phyloP scores from a whole-genome alignment of 352 stramenopile genomes.

The Pythium monospermum region DNA sequence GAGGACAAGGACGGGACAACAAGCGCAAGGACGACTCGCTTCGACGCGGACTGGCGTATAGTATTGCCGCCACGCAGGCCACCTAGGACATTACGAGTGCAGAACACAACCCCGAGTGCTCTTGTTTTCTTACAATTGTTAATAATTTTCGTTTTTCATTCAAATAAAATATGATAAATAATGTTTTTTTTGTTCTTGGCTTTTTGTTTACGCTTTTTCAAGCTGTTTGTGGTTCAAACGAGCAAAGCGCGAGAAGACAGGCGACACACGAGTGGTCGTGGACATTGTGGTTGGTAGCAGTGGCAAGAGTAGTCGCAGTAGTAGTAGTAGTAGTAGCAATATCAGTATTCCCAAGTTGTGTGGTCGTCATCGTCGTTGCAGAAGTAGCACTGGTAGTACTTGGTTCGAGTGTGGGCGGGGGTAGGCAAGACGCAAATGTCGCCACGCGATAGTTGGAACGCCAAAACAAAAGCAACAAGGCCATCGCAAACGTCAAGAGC shows the following conservation, averaged over 20 bases:
- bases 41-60: neutral
- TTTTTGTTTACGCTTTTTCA: no score
- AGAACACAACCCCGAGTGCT: no score
- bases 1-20: constrained; percentile 3
- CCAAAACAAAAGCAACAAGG: constrained; percentile 35
- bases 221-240: no score
- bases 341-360: no score
- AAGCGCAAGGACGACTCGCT: neutral
- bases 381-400: neutral
- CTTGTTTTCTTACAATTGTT: no score
- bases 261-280: constrained; percentile 15
- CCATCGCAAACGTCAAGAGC: constrained; percentile 19
- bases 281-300: neutral
- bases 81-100: no score
- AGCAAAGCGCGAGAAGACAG: constrained; percentile 29
- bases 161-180: no score
- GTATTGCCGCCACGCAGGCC: no score
- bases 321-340: neutral
- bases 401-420: neutral
- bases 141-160: no score
- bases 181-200: no score
- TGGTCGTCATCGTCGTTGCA: neutral
- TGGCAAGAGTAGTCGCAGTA: no score
- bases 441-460: constrained; percentile 29
- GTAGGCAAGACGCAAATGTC: constrained; percentile 18